Conservation (phyloP, 257 asterid species). For the Lithospermum erythrorhizon region DNA sequence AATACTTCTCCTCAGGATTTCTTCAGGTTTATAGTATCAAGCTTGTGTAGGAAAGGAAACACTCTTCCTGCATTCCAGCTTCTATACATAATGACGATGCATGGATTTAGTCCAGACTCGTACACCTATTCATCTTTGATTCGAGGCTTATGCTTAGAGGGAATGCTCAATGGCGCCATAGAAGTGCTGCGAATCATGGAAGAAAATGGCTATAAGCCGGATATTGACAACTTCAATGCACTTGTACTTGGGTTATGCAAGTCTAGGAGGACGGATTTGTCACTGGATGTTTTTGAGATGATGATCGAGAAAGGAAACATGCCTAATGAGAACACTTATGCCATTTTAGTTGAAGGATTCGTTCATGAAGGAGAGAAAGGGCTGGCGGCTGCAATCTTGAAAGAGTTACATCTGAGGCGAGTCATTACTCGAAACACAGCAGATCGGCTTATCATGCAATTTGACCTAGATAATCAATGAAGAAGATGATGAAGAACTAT, state of each 20-base stretch:
- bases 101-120: slow-evolving; percentile 62
- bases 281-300: slow-evolving; percentile 43
- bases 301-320: slow-evolving; percentile 53
- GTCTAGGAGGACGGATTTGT: slow-evolving; percentile 55
- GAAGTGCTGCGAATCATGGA: slow-evolving; percentile 52
- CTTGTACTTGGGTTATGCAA: slow-evolving; percentile 80
- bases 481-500: neutral
- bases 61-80: slow-evolving; percentile 61
- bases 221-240: slow-evolving; percentile 51
- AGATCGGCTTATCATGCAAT: slow-evolving; percentile 62
- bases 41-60: slow-evolving; percentile 68
- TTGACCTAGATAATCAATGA: slow-evolving; percentile 34
- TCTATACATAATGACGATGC: slow-evolving; percentile 41
- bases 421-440: slow-evolving; percentile 45
- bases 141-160: slow-evolving; percentile 69
- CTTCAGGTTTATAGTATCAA: slow-evolving; percentile 43
- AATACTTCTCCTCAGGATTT: slow-evolving; percentile 40
- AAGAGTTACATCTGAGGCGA: slow-evolving; percentile 44
- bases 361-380: slow-evolving; percentile 54
- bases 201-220: slow-evolving; percentile 43
- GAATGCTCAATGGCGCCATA: slow-evolving; percentile 60
- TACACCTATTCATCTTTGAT: slow-evolving; percentile 73
- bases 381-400: slow-evolving; percentile 43
- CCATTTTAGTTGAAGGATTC: slow-evolving; percentile 67
- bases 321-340: slow-evolving; percentile 73